Evolutionary conservation across 192 early-diverging fungal genomes (phyloP).

Genomic region (Backusella australiensis): DNA sequence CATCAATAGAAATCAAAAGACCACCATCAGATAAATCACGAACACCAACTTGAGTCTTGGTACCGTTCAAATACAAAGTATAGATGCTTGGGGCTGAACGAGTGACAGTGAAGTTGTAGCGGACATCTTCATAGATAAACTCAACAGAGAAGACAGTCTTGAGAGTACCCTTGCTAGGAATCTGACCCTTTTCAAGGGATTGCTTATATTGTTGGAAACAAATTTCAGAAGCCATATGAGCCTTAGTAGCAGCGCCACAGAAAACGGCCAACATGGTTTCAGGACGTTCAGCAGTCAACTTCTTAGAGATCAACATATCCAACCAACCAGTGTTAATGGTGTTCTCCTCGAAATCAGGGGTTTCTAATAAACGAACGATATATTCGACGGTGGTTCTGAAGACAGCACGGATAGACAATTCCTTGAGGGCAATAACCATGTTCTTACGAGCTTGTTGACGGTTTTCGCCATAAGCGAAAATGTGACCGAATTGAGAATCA

Average conservation of each 20-base stretch:
- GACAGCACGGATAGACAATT: conserved; percentile 96
- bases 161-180: conserved; percentile 74
- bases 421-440: conserved; percentile 96
- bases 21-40: conserved; percentile 91
- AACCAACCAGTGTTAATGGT: conserved; percentile 94
- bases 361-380: conserved; percentile 90
- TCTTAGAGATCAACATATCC: conserved; percentile 87
- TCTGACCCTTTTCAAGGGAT: conserved; percentile 91
- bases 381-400: conserved; percentile 99
- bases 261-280: conserved; percentile 88
- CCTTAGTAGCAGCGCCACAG: conserved; percentile 90
- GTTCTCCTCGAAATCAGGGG: conserved; percentile 85
- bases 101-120: conserved; percentile 84
- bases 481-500: conserved; percentile 99
- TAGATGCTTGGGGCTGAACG: conserved; percentile 81
- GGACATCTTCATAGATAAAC: conserved; percentile 92
- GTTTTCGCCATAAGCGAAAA: conserved; percentile 95
- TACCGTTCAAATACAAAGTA: conserved; percentile 79
- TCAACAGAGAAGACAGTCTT: conserved; percentile 75
- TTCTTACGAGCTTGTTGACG: conserved; percentile 92
- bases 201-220: conserved; percentile 73
- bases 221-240: conserved; percentile 62
- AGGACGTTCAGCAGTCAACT: conserved; percentile 88
- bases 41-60: conserved; percentile 78
- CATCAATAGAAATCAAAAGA: conserved; percentile 84